phyloP scores from a whole-genome alignment of 1,139 yeast species.

The Pneumocystis sp. region DNA sequence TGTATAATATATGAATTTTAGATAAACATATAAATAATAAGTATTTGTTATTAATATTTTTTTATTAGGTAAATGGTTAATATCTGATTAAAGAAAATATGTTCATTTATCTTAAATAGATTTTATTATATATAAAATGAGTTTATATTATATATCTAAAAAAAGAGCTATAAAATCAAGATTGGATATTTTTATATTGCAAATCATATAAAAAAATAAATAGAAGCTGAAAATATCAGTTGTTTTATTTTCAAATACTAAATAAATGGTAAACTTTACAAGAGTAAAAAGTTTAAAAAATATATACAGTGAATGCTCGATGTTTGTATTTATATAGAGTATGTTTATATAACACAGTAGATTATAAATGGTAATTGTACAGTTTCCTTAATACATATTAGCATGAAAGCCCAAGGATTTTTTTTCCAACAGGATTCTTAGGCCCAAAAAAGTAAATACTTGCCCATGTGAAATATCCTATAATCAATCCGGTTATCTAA shows the following conservation, averaged over 20 bases:
- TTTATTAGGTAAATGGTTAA: neutral
- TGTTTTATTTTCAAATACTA: too few species aligned
- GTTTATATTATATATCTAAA: too few species aligned
- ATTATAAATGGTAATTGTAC: neutral
- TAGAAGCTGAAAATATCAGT: too few species aligned
- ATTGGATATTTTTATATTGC: too few species aligned
- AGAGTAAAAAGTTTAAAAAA: neutral
- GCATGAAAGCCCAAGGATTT: neutral
- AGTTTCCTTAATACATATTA: neutral
- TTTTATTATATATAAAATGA: too few species aligned
- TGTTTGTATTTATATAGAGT: neutral
- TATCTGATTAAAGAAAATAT: neutral
- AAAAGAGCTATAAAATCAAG: neutral
- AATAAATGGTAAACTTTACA: neutral
- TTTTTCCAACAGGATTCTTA: neutral
- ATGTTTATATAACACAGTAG: neutral
- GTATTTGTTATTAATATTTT: neutral
- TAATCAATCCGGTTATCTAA: constrained; percentile 15
- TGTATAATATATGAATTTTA: neutral
- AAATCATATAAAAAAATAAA: too few species aligned
- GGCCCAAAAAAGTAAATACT: constrained; percentile 10
- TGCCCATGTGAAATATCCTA: constrained; percentile 14
- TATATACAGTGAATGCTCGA: neutral
- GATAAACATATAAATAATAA: neutral
- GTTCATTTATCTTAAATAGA: neutral